Conservation (phyloP, 352 stramenopile genomes). For the Peronospora destructor region DNA sequence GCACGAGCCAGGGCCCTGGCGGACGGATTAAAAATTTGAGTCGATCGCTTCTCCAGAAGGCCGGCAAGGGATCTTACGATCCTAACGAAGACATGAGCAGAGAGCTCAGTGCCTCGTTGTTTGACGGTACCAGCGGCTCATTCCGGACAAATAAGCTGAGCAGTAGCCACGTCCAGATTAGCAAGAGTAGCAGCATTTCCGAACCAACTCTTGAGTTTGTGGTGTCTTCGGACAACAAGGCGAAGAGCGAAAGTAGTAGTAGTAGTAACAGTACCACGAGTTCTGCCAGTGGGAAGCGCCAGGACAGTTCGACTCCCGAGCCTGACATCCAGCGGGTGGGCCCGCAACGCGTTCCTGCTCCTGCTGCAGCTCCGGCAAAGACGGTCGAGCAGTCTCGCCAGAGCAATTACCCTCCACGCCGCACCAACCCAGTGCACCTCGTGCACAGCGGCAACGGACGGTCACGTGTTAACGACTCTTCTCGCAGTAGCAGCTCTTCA, state of each 20-base stretch:
- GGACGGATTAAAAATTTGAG: constrained; percentile 18
- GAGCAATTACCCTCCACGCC: constrained; percentile 27
- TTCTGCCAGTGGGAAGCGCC: constrained; percentile 16
- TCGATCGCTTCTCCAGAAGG: constrained; percentile 19
- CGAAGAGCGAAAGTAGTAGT: constrained; percentile 15
- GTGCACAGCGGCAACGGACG: constrained; percentile 13
- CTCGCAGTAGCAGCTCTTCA: constrained; percentile 22
- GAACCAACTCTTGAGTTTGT: constrained; percentile 23
- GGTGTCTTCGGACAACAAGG: constrained; percentile 15
- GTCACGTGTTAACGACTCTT: constrained; percentile 23
- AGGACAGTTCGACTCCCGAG: constrained; percentile 16
- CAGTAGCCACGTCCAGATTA: constrained; percentile 24
- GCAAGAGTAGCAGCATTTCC: constrained; percentile 22
- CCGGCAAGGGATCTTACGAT: constrained; percentile 21
- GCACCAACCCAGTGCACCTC: constrained; percentile 17
- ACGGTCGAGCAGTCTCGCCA: constrained; percentile 13
- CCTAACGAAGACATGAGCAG: constrained; percentile 25
- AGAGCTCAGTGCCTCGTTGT: constrained; percentile 31
- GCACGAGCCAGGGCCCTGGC: constrained; percentile 24
- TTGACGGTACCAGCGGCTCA: constrained; percentile 31
- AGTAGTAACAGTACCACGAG: constrained; percentile 24
- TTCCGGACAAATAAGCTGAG: constrained; percentile 26
- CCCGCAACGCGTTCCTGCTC: constrained; percentile 27
- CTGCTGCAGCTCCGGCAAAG: constrained; percentile 11
- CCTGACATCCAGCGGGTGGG: constrained; percentile 20